Evolutionary conservation across 129 eudicot genomes (phyloP), one percentile per base, ranked within the genome.

Genomic region (Arctium lappa): DNA sequence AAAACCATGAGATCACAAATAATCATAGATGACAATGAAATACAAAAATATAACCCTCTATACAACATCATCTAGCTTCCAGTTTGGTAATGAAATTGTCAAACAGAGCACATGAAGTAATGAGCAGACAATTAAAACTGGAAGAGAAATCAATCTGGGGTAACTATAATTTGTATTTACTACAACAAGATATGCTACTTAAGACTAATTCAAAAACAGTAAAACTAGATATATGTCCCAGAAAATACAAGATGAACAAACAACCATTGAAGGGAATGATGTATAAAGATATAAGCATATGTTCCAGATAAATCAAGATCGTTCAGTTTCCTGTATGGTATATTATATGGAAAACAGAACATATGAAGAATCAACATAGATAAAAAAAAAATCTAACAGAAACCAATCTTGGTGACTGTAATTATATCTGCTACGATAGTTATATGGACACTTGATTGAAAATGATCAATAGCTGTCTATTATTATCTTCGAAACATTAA

Each of bases 1-100:
- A 66, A 74, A 89, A 60, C 63, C 34, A 62, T 33, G 73, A 80
- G 5, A 69, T 32, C 34, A 73, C 5, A 39, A 38, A 73, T 18
- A 40, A 8, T 75, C 8, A 38, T 13, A 30, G 9, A 37, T 62
- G 60, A 40, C 50, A 74, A 48, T 42, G 34, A 73, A 72, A 12
- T 33, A 39, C 31, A 73, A 73, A 34, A 2, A 32, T 34, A 44
- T 38, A 80, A 32, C 39, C 48, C 65, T 3, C 22, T 44, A 8
- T 8, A 44, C 22, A 53, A 44, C 65, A 53, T 42, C 60, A 40
- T 31, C 69, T 69, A 68, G 53, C 40, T 72, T 9, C 39, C 40
- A 31, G 15, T 46, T 12, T 3, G 13, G 34, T n/a, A 29, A 40
- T 13, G 42, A 38, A 13, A 62, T 4, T 33, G 56, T 10, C 42